Evolutionary conservation across 2,329 filamentous ascomycete species (phyloP).

Genomic region (Massarina eburnea): DNA sequence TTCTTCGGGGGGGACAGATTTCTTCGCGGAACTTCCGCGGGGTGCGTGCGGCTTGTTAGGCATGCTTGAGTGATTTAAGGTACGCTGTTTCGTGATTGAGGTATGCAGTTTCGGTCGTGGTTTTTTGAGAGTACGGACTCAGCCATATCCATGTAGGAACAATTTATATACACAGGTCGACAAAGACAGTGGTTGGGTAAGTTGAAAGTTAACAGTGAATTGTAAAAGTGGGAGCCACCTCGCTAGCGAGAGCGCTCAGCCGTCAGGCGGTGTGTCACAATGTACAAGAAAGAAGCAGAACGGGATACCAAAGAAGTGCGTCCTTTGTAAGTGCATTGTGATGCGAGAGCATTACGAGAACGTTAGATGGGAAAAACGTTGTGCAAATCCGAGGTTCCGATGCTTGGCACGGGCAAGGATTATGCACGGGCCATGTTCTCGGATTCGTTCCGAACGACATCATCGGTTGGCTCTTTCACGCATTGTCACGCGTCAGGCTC

Average conservation of each 20-base stretch:
- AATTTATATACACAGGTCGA: not conserved
- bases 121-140: not conserved
- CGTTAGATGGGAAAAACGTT: too few species aligned
- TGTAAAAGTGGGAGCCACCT: constrained; percentile 14
- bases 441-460: constrained; percentile 6
- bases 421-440: constrained; percentile 13
- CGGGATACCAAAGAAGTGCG: not conserved
- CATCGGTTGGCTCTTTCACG: too few species aligned
- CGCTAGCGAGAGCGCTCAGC: constrained; percentile 20
- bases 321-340: not conserved
- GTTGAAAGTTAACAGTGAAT: constrained; percentile 1
- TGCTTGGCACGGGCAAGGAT: constrained; percentile 5
- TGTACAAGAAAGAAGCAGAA: not conserved
- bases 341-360: too few species aligned
- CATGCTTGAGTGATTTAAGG: too few species aligned
- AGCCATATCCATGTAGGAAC: not conserved
- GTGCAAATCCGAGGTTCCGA: constrained; percentile 3
- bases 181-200: constrained; percentile 11
- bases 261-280: constrained; percentile 1
- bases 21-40: constrained; percentile 44
- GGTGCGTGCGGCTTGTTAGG: constrained; percentile 54
- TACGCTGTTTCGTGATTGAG: too few species aligned
- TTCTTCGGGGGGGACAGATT: constrained; percentile 46
- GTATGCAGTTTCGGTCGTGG: not conserved
- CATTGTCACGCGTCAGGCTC: too few species aligned